Evolutionary conservation across 495 filamentous ascomycete genomes (phyloP).

Genomic region (Friedmanniomyces simplex): DNA sequence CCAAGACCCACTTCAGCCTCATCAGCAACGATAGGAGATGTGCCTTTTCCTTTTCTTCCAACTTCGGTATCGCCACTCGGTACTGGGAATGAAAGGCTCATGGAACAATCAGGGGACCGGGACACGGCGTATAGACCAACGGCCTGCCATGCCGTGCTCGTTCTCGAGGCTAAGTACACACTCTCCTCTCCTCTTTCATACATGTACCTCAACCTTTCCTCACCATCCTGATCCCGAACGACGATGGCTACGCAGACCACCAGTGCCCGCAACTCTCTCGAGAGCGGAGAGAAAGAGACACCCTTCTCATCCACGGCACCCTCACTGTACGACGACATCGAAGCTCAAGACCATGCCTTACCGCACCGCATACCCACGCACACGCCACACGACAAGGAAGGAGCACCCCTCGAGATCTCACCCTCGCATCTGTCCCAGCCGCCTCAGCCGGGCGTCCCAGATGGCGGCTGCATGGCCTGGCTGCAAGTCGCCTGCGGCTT

Average conservation of each 20-base stretch:
- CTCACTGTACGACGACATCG: neutral
- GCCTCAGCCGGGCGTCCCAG: constrained; percentile 23
- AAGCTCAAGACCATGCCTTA: neutral
- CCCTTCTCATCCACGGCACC: neutral
- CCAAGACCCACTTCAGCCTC: too few species aligned
- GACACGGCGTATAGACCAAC: constrained; percentile 40
- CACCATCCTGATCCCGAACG: too few species aligned
- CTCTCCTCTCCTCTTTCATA: neutral
- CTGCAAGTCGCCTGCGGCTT: constrained; percentile 40
- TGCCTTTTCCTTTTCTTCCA: too few species aligned
- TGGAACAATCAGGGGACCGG: neutral
- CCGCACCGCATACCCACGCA: neutral
- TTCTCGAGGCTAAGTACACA: constrained; percentile 35
- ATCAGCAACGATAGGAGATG: too few species aligned
- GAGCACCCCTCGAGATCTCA: constrained; percentile 5
- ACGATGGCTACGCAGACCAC: too few species aligned
- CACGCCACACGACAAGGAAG: neutral
- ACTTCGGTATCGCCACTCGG: too few species aligned
- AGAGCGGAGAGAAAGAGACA: too few species aligned
- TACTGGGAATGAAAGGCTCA: too few species aligned
- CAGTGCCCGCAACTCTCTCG: too few species aligned
- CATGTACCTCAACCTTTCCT: too few species aligned
- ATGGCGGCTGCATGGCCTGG: constrained; percentile 41
- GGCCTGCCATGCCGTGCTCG: constrained; percentile 35
- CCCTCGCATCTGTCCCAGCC: constrained; percentile 1